Base-by-base conservation (phyloP, 495 filamentous ascomycete species). In the Pseudotulostoma volvatum region DNA sequence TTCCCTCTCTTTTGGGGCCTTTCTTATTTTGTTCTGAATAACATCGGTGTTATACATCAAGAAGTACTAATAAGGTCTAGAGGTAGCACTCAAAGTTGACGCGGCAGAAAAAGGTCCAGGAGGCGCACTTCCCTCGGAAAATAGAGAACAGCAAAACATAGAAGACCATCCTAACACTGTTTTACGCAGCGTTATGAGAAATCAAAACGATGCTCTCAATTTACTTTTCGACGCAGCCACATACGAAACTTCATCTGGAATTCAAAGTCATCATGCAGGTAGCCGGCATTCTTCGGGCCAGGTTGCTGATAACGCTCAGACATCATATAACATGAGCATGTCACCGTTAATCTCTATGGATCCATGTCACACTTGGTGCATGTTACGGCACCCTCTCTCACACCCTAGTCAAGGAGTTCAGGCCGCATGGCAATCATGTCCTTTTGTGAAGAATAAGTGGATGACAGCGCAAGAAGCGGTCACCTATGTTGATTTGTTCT, bases 401-500 rank as follows among this genome's bases (percentile, higher is more conserved):
- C 5, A 28, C 23, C 23, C 23, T 28, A 5, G 5, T 28, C 23
- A 28, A 11, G 23, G 11, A 11, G 23, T 28, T 5, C 23, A 28
- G 11, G 5, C 23, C 5, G 23, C 23, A 11, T 28, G 23, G 23
- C 23, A 28, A 28, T 46, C 49, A 2, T 60, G 54, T 42, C 49
- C 57, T n/a, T 64, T 56, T 38, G 61, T 64, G 13, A 55, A 55
- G 34, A 60, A 57, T 53, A 58, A 58, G 2, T 62, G 56, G 58
- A 56, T 64, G 37, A 52, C 55, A 13, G 59, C 59, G n/a, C 45
- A 53, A 13, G 60, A 64, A 35, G 60, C 59, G 5, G 43, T 52
- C 16, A 42, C n/a, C 5, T 35, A 45, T 4, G 33, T 51, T 9
- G 56, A 61, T 31, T 46, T 59, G 42, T 64, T 63, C 43, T 63